Percentiles rank a stretch among this genome's conserved stretches.
Evolutionary conservation across 352 stramenopile species (phyloP).

Genomic region (Peronospora farinosa): DNA sequence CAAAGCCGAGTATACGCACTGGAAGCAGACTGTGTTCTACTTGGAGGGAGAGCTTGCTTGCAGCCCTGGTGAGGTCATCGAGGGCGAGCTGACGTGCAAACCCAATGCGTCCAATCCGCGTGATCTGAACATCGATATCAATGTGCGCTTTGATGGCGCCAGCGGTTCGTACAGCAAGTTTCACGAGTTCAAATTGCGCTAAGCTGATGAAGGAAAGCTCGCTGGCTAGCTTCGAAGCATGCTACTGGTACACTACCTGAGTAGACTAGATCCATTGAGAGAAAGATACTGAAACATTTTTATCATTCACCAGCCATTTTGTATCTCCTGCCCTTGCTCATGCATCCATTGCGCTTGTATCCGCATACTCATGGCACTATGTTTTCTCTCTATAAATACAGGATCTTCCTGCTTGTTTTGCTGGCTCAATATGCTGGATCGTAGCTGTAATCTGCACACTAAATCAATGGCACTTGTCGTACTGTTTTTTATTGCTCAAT

Average conservation of each 20-base stretch:
- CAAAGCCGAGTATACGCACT: conserved; percentile 95
- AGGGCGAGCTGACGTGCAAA: conserved; percentile 83
- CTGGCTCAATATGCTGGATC: conserved; percentile 2
- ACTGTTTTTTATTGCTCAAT: conserved; percentile 28
- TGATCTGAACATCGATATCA: conserved; percentile 90
- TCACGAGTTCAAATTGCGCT: conserved; percentile 81
- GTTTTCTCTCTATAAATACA: conserved; percentile 71
- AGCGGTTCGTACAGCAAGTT: conserved; percentile 59
- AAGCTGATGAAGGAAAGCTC: conserved; percentile 14
- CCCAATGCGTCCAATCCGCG: conserved; percentile 90
- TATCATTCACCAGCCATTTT: conserved; percentile 4
- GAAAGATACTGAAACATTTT: conserved; percentile 32
- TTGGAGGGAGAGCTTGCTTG: conserved; percentile 83
- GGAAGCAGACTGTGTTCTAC: conserved; percentile 99
- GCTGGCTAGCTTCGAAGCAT: conserved; percentile 1
- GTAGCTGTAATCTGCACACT: conserved; percentile 3
- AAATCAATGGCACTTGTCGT: conserved; percentile 7
- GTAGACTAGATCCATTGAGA: conserved; percentile 29
- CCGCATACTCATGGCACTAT: conserved; percentile 12
- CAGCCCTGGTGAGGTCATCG: conserved; percentile 82
- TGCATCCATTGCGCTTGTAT: conserved; percentile 6
- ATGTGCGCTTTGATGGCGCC: conserved; percentile 67
- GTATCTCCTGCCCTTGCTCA: background rate
- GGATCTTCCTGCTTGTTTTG: conserved; percentile 22
- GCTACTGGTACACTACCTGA: conserved; percentile 14